Evolutionary conservation across 2,329 filamentous ascomycete species (phyloP).

Genomic region (Ophiostoma pallidulum): DNA sequence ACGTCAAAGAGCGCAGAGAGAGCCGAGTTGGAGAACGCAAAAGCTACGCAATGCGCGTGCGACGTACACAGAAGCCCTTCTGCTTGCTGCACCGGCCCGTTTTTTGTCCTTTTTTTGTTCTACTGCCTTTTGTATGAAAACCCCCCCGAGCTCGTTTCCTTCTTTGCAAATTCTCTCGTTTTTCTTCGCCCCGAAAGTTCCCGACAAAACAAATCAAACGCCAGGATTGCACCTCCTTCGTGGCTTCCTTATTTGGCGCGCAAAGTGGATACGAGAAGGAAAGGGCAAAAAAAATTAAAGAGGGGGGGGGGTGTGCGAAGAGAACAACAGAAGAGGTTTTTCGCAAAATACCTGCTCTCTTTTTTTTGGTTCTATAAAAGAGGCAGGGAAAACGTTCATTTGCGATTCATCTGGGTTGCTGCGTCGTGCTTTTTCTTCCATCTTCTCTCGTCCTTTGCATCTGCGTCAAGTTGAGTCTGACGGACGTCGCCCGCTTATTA

Average conservation of each 20-base stretch:
- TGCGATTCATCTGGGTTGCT: too few relatives aligned
- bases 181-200: constrained; percentile 2
- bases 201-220: constrained; percentile 5
- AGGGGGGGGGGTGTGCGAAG: too few relatives aligned
- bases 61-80: too few relatives aligned
- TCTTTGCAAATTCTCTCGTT: neutral
- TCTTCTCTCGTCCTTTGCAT: neutral
- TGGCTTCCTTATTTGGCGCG: neutral
- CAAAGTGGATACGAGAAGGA: constrained; percentile 1
- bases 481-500: too few relatives aligned
- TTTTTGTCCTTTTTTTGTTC: neutral
- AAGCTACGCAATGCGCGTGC: too few relatives aligned
- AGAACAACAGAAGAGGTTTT: neutral
- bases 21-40: neutral
- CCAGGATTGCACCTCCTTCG: neutral
- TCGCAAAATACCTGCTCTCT: neutral
- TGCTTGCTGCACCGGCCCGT: too few relatives aligned
- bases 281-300: neutral
- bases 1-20: too few relatives aligned
- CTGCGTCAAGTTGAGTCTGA: too few relatives aligned
- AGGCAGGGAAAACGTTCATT: too few relatives aligned
- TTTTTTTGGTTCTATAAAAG: too few relatives aligned
- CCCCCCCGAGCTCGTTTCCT: neutral
- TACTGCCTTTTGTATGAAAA: neutral
- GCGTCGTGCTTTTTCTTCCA: neutral